These are phyloP conservation scores for Pestalotiopsis sp. DNA, from an alignment of 2,329 filamentous ascomycete species.

Conservation along the genomic window DNA sequence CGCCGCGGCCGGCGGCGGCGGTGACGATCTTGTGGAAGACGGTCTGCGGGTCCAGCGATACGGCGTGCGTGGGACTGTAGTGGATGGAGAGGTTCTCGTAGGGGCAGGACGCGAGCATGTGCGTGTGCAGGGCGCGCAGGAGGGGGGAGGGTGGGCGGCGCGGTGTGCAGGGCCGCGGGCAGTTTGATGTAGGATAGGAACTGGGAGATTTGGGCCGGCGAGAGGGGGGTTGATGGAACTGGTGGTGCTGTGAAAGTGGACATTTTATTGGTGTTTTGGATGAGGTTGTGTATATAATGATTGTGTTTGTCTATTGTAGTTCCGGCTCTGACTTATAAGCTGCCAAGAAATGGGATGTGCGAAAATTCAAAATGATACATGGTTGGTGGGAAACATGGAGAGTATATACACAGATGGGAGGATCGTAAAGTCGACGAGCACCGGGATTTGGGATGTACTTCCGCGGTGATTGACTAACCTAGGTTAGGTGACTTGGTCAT, in stretches of 20 bases:
- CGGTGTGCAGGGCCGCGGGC: slow-evolving; percentile 17
- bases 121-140: slow-evolving; percentile 20
- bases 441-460: too few relatives aligned
- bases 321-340: too few relatives aligned
- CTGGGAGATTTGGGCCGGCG: not conserved
- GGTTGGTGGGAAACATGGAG: too few relatives aligned
- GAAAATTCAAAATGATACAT: too few relatives aligned
- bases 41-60: slow-evolving; percentile 47
- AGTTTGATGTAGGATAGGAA: slow-evolving; percentile 1
- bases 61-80: slow-evolving; percentile 43
- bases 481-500: too few relatives aligned
- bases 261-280: not conserved
- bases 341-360: too few relatives aligned
- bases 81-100: slow-evolving; percentile 41
- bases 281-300: too few relatives aligned
- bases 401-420: too few relatives aligned
- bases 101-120: slow-evolving; percentile 15
- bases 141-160: slow-evolving; percentile 21
- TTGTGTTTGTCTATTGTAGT: too few relatives aligned
- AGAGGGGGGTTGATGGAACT: not conserved
- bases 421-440: too few relatives aligned
- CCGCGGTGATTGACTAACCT: too few relatives aligned
- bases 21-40: slow-evolving; percentile 54
- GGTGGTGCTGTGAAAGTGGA: not conserved
- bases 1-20: slow-evolving; percentile 47